Conservation (phyloP, 139 green algal species). For the Chlamydomonas eustigma region DNA sequence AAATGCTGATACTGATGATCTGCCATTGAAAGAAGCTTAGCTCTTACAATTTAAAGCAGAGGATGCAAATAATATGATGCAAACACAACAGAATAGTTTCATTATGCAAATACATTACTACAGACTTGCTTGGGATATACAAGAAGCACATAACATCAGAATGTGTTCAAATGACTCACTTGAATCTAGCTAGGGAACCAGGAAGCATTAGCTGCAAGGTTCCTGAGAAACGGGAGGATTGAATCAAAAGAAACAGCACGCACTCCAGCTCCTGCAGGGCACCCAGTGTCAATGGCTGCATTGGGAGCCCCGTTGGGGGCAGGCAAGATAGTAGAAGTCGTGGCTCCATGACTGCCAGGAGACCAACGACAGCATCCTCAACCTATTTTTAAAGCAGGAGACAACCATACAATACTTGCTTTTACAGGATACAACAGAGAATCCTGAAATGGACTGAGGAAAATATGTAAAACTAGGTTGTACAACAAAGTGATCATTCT, state of each 20-base stretch:
- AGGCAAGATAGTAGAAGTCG: slow-evolving; percentile 33
- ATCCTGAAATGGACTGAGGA: too few species aligned
- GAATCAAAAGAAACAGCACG: slow-evolving; percentile 33
- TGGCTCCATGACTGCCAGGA: slow-evolving; percentile 30
- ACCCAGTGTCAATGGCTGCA: slow-evolving; percentile 39
- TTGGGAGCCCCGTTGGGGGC: slow-evolving; percentile 15
- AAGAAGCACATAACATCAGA: too few species aligned
- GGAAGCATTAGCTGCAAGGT: slow-evolving; percentile 37
- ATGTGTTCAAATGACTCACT: too few species aligned
- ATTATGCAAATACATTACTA: too few species aligned
- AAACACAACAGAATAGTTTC: too few species aligned
- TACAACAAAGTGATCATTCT: too few species aligned
- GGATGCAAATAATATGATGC: not conserved
- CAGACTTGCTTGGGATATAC: too few species aligned
- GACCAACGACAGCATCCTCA: slow-evolving; percentile 21
- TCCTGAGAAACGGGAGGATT: slow-evolving; percentile 24
- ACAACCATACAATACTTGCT: too few species aligned
- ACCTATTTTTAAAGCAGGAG: not conserved
- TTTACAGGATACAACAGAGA: too few species aligned
- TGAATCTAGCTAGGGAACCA: slow-evolving; percentile 33
- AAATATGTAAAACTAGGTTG: too few species aligned
- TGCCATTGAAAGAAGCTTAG: not conserved
- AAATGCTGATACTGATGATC: slow-evolving; percentile 29
- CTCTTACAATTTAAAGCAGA: not conserved
- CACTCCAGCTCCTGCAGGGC: slow-evolving; percentile 32